Evolutionary conservation across 495 filamentous ascomycete genomes (phyloP).

Genomic region (Penicillium paxilli): DNA sequence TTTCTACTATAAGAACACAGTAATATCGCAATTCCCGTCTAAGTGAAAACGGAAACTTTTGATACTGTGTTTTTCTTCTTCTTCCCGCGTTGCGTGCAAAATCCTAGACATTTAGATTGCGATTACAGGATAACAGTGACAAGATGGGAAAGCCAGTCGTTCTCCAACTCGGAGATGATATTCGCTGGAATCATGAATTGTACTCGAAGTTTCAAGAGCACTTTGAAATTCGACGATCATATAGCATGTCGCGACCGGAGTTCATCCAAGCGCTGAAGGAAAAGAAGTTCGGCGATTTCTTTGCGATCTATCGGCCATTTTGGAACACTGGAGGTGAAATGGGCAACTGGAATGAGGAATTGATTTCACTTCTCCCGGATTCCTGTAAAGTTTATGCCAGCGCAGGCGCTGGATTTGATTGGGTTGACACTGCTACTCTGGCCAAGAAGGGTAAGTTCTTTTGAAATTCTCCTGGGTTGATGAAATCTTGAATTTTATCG

Average conservation of each 20-base stretch:
- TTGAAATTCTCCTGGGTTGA: too few species aligned
- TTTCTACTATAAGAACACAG: too few species aligned
- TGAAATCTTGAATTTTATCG: neutral
- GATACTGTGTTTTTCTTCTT: neutral
- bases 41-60: neutral
- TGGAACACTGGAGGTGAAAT: slow-evolving; percentile 81
- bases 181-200: slow-evolving; percentile 63
- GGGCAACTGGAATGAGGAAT: slow-evolving; percentile 72
- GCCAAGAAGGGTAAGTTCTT: slow-evolving; percentile 64
- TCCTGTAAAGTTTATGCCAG: slow-evolving; percentile 69
- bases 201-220: slow-evolving; percentile 54
- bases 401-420: slow-evolving; percentile 76
- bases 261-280: slow-evolving; percentile 66
- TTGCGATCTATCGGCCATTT: slow-evolving; percentile 72
- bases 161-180: slow-evolving; percentile 69
- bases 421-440: slow-evolving; percentile 69
- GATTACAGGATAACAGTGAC: neutral
- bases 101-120: neutral
- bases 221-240: slow-evolving; percentile 55
- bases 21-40: too few species aligned
- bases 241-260: slow-evolving; percentile 49
- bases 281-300: slow-evolving; percentile 67
- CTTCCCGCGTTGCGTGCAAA: neutral
- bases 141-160: slow-evolving; percentile 43
- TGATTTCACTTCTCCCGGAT: slow-evolving; percentile 63